A percentile compares a stretch with the other conserved stretches of the same genome.
These are phyloP conservation scores for Nannochloropsis salina DNA, from an alignment of 108 stramenopile species.

Conservation along the genomic window DNA sequence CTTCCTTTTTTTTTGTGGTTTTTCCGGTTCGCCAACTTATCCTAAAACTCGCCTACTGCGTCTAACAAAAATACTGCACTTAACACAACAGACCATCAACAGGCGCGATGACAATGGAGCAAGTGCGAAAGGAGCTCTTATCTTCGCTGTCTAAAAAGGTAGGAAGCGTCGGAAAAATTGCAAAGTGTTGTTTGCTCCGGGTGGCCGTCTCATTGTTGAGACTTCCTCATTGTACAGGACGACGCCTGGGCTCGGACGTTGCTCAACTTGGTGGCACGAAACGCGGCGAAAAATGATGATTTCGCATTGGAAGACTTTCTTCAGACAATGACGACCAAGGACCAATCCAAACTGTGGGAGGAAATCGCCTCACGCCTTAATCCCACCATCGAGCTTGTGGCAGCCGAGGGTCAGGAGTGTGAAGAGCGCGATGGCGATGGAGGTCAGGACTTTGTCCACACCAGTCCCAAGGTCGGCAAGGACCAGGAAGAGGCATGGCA, in stretches of 20 bases:
- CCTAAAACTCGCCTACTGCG: no score
- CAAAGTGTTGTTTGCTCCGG: background rate
- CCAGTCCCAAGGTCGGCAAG: background rate
- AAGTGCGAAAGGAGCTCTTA: conserved; percentile 15
- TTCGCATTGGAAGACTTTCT: conserved; percentile 29
- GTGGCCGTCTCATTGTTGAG: no score
- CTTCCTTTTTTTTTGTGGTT: no score
- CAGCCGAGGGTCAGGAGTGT: background rate
- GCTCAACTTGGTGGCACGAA: background rate
- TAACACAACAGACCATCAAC: background rate
- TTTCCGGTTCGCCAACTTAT: no score
- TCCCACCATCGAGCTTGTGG: conserved; percentile 21
- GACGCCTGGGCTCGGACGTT: background rate
- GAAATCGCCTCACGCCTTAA: background rate
- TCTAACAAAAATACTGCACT: background rate
- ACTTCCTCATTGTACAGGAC: background rate
- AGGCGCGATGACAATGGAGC: background rate
- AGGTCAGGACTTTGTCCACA: background rate
- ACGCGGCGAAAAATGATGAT: conserved; percentile 25
- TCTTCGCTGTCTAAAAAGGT: background rate
- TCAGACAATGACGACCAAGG: conserved; percentile 38
- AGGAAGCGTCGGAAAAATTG: background rate
- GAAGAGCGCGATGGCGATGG: background rate
- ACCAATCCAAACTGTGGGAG: conserved; percentile 32
- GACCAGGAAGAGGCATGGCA: conserved; percentile 20